Conservation (phyloP, 208 protist species). For the Strigomonas galati region DNA sequence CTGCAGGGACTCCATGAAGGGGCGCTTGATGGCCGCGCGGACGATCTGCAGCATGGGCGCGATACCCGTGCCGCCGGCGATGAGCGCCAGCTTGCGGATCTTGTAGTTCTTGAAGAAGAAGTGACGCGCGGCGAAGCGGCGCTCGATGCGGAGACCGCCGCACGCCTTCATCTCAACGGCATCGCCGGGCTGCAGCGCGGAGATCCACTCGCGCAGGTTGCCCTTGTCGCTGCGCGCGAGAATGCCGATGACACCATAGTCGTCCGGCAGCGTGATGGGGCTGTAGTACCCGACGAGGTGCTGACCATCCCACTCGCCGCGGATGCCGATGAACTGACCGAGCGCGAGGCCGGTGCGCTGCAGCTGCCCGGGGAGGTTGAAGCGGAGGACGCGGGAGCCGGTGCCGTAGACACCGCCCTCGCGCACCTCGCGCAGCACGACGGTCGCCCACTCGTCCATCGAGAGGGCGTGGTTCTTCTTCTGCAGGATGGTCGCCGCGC, state of each 20-base stretch:
- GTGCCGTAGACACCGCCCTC: slow-evolving; percentile 35
- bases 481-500: slow-evolving; percentile 61
- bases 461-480: slow-evolving; percentile 43
- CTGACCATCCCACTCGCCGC: slow-evolving; percentile 45
- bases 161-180: slow-evolving; percentile 77
- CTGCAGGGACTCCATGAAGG: slow-evolving; percentile 46
- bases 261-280: slow-evolving; percentile 72
- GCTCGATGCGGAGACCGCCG: slow-evolving; percentile 48
- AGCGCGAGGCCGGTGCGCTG: slow-evolving; percentile 67
- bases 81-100: slow-evolving; percentile 51
- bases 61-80: slow-evolving; percentile 86
- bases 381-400: slow-evolving; percentile 58
- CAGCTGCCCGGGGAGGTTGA: slow-evolving; percentile 70
- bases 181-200: slow-evolving; percentile 59
- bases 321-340: slow-evolving; percentile 71
- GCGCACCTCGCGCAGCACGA: slow-evolving; percentile 48
- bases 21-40: slow-evolving; percentile 69
- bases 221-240: slow-evolving; percentile 56
- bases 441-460: slow-evolving; percentile 28
- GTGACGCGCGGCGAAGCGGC: slow-evolving; percentile 38
- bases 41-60: slow-evolving; percentile 93
- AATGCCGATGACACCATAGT: slow-evolving; percentile 62
- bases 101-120: slow-evolving; percentile 63
- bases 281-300: slow-evolving; percentile 64
- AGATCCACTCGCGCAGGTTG: slow-evolving; percentile 52